Evolutionary conservation across 768 basidiomycete species (phyloP), one percentile per base, ranked within the genome.

Genomic region (Podaxis carcinomalis): DNA sequence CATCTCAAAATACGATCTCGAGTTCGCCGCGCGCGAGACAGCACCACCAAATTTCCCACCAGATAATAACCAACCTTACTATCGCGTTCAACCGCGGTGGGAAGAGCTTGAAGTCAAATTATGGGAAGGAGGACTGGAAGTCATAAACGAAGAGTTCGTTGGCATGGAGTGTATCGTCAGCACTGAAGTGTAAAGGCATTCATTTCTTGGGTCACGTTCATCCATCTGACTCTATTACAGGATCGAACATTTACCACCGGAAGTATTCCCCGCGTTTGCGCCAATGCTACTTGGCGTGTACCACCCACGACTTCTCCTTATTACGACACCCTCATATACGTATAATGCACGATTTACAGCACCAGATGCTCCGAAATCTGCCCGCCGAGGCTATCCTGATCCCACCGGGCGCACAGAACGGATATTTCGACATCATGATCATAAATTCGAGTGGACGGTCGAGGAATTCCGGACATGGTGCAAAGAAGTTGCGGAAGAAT

Each of bases 361-460:
- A 1, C 89, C 88, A 0, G 77, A 74, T 39, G 70, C 73, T 0
- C 73, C 74, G 4, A 69, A 77, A 39, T 73, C 77, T 4, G 76
- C 77, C 5, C 79, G 81, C 13, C 68, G 72, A 23, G 92, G 89
- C 0, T 85, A 72, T 68, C 77, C 72, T 0, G 93, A 95, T 72
- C 92, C 94, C 2, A 94, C 92, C 0, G 76, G 79, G 13, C 83
- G 89, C 16, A 94, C 92, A 0, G 68, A 80, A 51, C 83, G 93
- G 1, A 72, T 89, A 28, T 95, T 94, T 75, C 80, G 93, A 21
- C 92, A 95, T 68, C 61, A 73, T 23, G 93, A 95, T 65, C 93
- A 96, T 72, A 89, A 93, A 66, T 93, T 95, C 63, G 93, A 96
- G 70, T 95, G 90, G 89, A 94, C 92, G 0, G 69, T 73, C 0